These are phyloP conservation scores for Jaenimonas drosophilae DNA, from an alignment of 208 protist species.

Conservation along the genomic window DNA sequence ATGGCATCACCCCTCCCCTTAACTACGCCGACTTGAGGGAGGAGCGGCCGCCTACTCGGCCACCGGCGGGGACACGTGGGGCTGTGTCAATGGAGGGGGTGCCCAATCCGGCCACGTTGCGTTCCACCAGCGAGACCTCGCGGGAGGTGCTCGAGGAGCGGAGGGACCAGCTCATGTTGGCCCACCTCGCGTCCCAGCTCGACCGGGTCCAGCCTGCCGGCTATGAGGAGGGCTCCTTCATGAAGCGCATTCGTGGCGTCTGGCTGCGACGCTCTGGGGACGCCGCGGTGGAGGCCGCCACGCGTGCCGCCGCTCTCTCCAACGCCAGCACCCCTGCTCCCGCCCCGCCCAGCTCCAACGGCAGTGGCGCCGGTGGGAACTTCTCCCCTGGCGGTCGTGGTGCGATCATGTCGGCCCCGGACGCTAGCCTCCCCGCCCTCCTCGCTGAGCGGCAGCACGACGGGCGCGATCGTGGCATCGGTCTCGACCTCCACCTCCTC, in stretches of 20 bases:
- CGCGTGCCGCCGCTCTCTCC: constrained; percentile 3
- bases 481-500: background rate
- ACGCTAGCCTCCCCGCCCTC: too few relatives aligned
- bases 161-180: constrained; percentile 56
- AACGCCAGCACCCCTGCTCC: background rate
- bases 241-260: constrained; percentile 2
- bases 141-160: constrained; percentile 25
- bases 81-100: too few relatives aligned
- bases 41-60: too few relatives aligned
- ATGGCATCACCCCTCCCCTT: too few relatives aligned
- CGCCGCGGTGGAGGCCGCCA: constrained; percentile 1
- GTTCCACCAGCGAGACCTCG: constrained; percentile 1
- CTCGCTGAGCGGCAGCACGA: background rate
- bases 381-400: too few relatives aligned
- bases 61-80: too few relatives aligned
- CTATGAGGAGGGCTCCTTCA: constrained; percentile 7
- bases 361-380: too few relatives aligned
- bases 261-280: constrained; percentile 15
- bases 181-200: constrained; percentile 26
- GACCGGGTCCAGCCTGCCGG: constrained; percentile 18
- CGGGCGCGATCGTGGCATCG: constrained; percentile 1
- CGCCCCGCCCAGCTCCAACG: too few relatives aligned
- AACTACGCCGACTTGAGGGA: too few relatives aligned
- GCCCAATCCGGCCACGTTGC: too few relatives aligned
- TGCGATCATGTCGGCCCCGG: too few relatives aligned